Conservation (phyloP, 345 rosid genomes). For the Geranium rotundifolium region DNA sequence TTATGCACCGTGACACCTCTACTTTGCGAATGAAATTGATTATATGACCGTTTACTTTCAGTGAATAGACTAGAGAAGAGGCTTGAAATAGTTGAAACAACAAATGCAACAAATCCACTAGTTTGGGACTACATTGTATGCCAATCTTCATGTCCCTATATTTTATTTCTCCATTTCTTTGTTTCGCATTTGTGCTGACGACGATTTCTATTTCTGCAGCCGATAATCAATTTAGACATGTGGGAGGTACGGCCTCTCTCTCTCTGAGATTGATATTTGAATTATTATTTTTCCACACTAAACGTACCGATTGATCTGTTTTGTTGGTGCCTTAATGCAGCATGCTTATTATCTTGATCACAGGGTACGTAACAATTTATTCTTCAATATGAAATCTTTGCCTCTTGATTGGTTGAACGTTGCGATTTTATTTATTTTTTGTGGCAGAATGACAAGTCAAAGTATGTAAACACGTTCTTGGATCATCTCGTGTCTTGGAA, state of each 20-base stretch:
- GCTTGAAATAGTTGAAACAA: slow-evolving; percentile 62
- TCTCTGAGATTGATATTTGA: not conserved
- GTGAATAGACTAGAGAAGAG: slow-evolving; percentile 73
- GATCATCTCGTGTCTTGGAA: slow-evolving; percentile 88
- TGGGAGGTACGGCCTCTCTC: slow-evolving; percentile 60
- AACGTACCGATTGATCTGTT: not conserved
- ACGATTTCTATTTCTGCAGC: slow-evolving; percentile 49
- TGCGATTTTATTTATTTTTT: not conserved
- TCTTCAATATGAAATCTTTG: not conserved
- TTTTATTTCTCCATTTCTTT: slow-evolving; percentile 1
- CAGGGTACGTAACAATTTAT: slow-evolving; percentile 37
- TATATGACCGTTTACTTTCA: slow-evolving; percentile 16
- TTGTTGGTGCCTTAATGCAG: slow-evolving; percentile 28
- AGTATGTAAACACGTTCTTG: slow-evolving; percentile 58
- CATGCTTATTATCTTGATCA: slow-evolving; percentile 89
- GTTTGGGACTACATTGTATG: slow-evolving; percentile 89
- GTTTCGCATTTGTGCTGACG: slow-evolving; percentile 8
- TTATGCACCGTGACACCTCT: not conserved
- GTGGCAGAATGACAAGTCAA: slow-evolving; percentile 60
- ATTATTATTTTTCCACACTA: not conserved
- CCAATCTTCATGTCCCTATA: not conserved
- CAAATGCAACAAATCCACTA: slow-evolving; percentile 63
- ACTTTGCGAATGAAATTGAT: not conserved
- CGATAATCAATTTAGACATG: slow-evolving; percentile 72
- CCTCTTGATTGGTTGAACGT: not conserved